Percentiles rank a stretch among this genome's conserved stretches.
These are phyloP conservation scores for Aspergillus steynii DNA, from an alignment of 495 filamentous ascomycete species.

Conservation along the genomic window DNA sequence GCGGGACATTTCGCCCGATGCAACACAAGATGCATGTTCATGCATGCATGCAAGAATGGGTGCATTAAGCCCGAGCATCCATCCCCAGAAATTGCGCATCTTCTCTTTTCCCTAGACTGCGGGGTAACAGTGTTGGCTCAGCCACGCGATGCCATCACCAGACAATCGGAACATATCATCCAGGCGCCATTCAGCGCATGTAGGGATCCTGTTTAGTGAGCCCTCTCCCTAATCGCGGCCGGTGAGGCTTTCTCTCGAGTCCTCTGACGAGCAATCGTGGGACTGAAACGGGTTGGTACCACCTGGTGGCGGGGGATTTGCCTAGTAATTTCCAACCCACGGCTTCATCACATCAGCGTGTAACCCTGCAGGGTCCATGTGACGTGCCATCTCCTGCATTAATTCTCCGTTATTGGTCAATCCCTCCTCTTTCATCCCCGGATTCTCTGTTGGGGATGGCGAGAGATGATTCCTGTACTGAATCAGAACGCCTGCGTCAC, in stretches of 20 bases:
- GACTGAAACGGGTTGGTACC: constrained; percentile 1
- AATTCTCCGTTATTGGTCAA: neutral
- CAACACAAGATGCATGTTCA: neutral
- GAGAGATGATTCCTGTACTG: neutral
- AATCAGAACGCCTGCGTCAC: neutral
- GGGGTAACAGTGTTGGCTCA: constrained; percentile 14
- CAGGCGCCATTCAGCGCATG: neutral
- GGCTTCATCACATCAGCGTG: neutral
- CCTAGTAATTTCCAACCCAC: constrained; percentile 5
- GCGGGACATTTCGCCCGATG: neutral
- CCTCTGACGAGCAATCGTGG: constrained; percentile 4
- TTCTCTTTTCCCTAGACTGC: neutral
- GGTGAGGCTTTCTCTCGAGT: constrained; percentile 5
- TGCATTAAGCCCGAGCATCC: neutral
- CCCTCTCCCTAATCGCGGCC: neutral
- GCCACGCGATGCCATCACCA: constrained; percentile 22
- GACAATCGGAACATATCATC: constrained; percentile 12
- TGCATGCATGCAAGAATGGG: neutral
- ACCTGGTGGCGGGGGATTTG: constrained; percentile 2
- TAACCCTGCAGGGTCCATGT: neutral
- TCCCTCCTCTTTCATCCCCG: neutral
- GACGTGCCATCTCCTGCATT: neutral
- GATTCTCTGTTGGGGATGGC: neutral
- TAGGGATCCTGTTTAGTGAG: neutral
- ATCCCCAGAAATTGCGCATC: neutral